These are phyloP conservation scores for Globisporangium yorkense DNA, from an alignment of 352 stramenopile species.

Conservation along the genomic window DNA sequence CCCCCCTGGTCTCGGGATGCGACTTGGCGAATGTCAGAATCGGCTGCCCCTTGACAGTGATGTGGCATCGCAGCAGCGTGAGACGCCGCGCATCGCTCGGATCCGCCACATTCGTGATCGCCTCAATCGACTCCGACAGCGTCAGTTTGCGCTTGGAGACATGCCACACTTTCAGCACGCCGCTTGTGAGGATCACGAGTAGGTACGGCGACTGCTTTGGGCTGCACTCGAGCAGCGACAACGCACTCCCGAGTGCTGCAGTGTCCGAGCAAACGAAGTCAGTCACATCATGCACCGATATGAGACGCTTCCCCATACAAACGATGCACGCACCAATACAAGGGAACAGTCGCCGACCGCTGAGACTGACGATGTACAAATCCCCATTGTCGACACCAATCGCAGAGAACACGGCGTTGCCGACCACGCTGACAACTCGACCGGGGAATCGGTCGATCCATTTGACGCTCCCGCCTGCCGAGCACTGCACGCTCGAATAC, in stretches of 20 bases:
- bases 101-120: slow-evolving; percentile 40
- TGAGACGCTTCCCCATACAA: background rate
- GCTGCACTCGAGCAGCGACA: slow-evolving; percentile 74
- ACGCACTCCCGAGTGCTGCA: slow-evolving; percentile 51
- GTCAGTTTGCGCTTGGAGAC: slow-evolving; percentile 36
- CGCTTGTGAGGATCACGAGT: slow-evolving; percentile 60
- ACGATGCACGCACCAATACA: slow-evolving; percentile 44
- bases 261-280: background rate
- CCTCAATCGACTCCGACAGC: slow-evolving; percentile 58
- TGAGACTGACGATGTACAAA: slow-evolving; percentile 56
- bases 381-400: slow-evolving; percentile 59
- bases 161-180: slow-evolving; percentile 72
- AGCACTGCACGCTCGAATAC: slow-evolving; percentile 72
- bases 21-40: slow-evolving; percentile 82
- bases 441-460: slow-evolving; percentile 82
- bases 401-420: slow-evolving; percentile 62
- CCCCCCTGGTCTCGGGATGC: slow-evolving; percentile 36
- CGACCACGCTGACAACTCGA: slow-evolving; percentile 40
- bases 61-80: slow-evolving; percentile 65
- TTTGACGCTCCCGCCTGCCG: slow-evolving; percentile 37
- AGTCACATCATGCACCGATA: slow-evolving; percentile 1
- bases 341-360: slow-evolving; percentile 68
- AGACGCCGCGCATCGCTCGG: slow-evolving; percentile 27
- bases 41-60: slow-evolving; percentile 63
- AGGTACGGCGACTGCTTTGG: slow-evolving; percentile 53